Evolutionary conservation across 78 protist species (phyloP).

Genomic region (Pigoraptor vietnamica): DNA sequence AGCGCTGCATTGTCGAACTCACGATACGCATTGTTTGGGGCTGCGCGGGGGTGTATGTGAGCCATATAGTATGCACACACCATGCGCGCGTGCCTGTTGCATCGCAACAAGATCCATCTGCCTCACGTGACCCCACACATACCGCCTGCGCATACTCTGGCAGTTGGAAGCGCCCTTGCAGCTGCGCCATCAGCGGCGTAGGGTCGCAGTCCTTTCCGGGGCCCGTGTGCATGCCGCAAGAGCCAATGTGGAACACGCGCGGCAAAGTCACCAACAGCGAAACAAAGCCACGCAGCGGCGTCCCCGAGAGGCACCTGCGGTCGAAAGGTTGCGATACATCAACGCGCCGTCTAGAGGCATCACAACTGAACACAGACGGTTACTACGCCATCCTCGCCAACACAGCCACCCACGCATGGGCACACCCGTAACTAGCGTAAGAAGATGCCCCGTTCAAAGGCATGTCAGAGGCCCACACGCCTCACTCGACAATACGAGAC

Average conservation of each 20-base stretch:
- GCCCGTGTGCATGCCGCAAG: neutral
- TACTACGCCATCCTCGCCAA: too few species aligned
- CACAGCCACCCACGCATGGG: too few species aligned
- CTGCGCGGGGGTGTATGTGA: neutral
- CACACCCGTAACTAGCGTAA: too few species aligned
- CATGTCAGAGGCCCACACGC: too few species aligned
- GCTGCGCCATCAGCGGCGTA: neutral
- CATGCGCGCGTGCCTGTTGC: neutral
- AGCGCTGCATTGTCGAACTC: too few species aligned
- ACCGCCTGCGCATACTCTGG: neutral
- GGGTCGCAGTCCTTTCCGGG: neutral
- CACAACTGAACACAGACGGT: too few species aligned
- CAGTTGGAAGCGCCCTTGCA: neutral
- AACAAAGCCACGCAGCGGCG: neutral
- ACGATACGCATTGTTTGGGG: neutral
- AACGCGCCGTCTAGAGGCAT: too few species aligned
- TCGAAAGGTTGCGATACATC: neutral
- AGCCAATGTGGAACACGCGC: neutral
- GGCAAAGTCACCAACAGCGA: neutral
- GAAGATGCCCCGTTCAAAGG: too few species aligned
- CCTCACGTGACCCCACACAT: neutral
- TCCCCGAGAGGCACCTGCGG: neutral
- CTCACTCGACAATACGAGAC: too few species aligned
- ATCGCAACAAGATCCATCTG: neutral
- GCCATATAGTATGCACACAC: neutral